Evolutionary conservation across 176 grass and related monocot genomes (phyloP).

Genomic region (Juncus inflexus): DNA sequence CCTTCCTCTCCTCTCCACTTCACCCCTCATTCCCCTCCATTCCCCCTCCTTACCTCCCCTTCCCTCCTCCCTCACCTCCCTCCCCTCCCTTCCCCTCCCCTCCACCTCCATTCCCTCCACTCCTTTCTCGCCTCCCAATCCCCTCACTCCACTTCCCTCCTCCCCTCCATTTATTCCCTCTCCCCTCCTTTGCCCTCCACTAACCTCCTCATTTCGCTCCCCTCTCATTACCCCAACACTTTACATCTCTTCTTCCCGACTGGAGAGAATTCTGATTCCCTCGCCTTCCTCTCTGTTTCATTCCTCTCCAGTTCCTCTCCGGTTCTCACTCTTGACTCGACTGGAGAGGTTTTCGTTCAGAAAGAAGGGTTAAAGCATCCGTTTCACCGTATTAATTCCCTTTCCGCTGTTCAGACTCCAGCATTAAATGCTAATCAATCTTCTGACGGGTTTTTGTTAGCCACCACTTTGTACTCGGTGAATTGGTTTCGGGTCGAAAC

Average conservation of each 20-base stretch:
- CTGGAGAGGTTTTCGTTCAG: slow-evolving; percentile 43
- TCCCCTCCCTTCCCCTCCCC: slow-evolving; percentile 39
- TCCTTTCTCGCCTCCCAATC: slow-evolving; percentile 34
- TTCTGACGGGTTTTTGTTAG: slow-evolving; percentile 58
- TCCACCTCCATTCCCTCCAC: slow-evolving; percentile 46
- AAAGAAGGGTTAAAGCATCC: slow-evolving; percentile 53
- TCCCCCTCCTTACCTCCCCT: slow-evolving; percentile 24
- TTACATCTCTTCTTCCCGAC: slow-evolving; percentile 37
- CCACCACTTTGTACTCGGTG: slow-evolving; percentile 58
- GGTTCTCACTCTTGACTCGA: slow-evolving; percentile 4
- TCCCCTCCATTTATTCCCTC: slow-evolving; percentile 14
- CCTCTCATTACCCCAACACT: slow-evolving; percentile 1
- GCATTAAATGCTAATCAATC: not conserved
- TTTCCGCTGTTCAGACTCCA: slow-evolving; percentile 17
- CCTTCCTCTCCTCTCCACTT: slow-evolving; percentile 24
- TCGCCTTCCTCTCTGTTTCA: slow-evolving; percentile 27
- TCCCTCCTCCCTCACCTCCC: slow-evolving; percentile 39
- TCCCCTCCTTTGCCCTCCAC: slow-evolving; percentile 3
- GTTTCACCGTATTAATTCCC: slow-evolving; percentile 47
- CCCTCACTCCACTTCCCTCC: slow-evolving; percentile 6
- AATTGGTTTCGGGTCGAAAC: slow-evolving; percentile 74
- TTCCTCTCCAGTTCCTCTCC: not conserved
- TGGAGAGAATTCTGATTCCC: slow-evolving; percentile 33
- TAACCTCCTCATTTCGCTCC: slow-evolving; percentile 18
- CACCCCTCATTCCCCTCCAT: slow-evolving; percentile 22